A percentile compares a stretch with the other conserved stretches of the same genome.
These are phyloP conservation scores for Cyclocybe cylindracea DNA, from an alignment of 768 basidiomycete species.

Conservation along the genomic window DNA sequence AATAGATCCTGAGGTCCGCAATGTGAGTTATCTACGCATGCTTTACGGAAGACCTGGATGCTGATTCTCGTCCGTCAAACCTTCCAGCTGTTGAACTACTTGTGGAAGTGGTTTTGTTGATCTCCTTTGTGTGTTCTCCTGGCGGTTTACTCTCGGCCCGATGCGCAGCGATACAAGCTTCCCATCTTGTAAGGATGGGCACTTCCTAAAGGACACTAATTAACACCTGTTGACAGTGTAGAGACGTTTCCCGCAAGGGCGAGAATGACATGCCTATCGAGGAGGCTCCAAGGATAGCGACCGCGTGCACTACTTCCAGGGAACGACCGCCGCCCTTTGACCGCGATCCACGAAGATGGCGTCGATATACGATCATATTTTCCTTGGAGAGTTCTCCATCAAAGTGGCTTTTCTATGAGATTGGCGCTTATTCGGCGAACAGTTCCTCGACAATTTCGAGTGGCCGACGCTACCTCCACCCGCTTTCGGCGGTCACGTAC, in stretches of 20 bases:
- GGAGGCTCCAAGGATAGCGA: conserved; percentile 55
- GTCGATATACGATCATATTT: conserved; percentile 66
- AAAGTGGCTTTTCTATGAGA: neutral
- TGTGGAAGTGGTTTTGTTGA: conserved; percentile 54
- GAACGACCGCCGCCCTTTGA: conserved; percentile 55
- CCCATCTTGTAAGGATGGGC: conserved; percentile 34
- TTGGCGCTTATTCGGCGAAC: conserved; percentile 5
- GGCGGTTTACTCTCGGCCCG: conserved; percentile 27
- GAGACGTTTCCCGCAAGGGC: conserved; percentile 72
- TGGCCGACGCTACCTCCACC: conserved; percentile 70
- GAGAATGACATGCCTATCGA: conserved; percentile 56
- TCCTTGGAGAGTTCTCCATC: conserved; percentile 54
- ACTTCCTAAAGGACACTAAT: conserved; percentile 4
- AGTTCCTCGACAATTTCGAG: conserved; percentile 75
- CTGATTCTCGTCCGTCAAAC: conserved; percentile 2
- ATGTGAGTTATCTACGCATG: conserved; percentile 33
- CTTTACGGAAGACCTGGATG: neutral
- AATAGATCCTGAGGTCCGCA: conserved; percentile 65
- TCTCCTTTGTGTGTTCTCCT: neutral
- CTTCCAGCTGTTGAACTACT: conserved; percentile 60
- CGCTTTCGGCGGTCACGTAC: conserved; percentile 73
- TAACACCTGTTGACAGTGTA: conserved; percentile 37
- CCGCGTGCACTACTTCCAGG: conserved; percentile 68
- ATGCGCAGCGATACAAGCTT: conserved; percentile 44
- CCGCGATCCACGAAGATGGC: conserved; percentile 62